Percentiles rank a stretch among this genome's conserved stretches.
These are phyloP conservation scores for Penicillium sp. DNA, from an alignment of 2,329 filamentous ascomycete species.

Conservation along the genomic window DNA sequence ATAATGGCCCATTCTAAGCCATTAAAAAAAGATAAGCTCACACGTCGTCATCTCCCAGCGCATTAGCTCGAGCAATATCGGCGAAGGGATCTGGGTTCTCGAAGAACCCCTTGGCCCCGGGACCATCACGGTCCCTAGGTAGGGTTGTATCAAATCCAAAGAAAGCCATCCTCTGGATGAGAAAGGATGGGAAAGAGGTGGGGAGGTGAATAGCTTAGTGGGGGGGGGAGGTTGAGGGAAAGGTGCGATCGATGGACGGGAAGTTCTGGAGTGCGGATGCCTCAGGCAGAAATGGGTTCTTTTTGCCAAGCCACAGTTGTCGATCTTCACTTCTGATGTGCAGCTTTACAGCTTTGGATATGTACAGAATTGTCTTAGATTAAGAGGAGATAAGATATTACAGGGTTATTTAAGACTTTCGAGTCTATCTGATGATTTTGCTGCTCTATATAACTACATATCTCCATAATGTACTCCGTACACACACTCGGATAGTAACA, in stretches of 20 bases:
- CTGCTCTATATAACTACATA: neutral
- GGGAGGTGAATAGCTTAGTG: constrained; percentile 18
- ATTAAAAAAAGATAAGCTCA: constrained; percentile 47
- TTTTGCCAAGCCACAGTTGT: constrained; percentile 11
- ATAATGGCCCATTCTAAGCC: neutral
- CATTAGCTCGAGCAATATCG: constrained; percentile 64
- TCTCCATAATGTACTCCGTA: too few relatives aligned
- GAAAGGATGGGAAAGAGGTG: constrained; percentile 5
- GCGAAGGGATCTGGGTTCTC: constrained; percentile 88
- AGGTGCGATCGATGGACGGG: constrained; percentile 9
- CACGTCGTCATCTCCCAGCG: constrained; percentile 61
- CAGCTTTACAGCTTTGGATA: neutral
- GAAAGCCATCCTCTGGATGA: constrained; percentile 66
- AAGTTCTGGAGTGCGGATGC: constrained; percentile 23
- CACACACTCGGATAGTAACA: neutral
- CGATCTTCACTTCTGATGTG: constrained; percentile 9
- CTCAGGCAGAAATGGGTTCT: constrained; percentile 12
- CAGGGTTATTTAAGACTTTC: neutral
- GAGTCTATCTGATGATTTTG: neutral
- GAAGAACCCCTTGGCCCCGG: constrained; percentile 69
- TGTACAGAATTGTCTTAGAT: neutral
- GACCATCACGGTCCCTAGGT: constrained; percentile 61
- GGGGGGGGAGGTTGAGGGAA: constrained; percentile 11
- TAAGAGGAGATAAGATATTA: too few relatives aligned
- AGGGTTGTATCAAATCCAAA: constrained; percentile 80